Conservation (phyloP, 495 filamentous ascomycete species). For the Xanthoparmelia taractica region DNA sequence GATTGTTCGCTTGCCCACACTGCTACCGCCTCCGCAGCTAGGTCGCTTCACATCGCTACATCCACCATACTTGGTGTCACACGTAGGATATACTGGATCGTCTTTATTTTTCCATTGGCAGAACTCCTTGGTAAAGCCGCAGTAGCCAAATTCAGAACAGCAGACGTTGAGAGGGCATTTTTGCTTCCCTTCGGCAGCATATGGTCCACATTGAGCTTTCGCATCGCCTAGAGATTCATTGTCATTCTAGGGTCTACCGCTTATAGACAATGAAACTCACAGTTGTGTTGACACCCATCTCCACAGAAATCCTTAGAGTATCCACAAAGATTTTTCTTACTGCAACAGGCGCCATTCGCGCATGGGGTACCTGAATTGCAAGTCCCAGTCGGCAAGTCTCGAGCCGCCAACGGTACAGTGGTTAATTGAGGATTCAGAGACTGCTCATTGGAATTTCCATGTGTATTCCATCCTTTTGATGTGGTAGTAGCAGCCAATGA, state of each 20-base stretch:
- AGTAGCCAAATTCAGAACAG: constrained; percentile 29
- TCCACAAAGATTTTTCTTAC: constrained; percentile 24
- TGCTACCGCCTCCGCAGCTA: constrained; percentile 13
- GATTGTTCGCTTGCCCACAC: constrained; percentile 13
- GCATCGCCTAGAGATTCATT: constrained; percentile 25
- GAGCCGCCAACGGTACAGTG: constrained; percentile 1
- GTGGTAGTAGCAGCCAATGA: background rate
- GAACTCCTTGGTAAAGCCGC: constrained; percentile 28
- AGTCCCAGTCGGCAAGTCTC: background rate
- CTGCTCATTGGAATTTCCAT: background rate
- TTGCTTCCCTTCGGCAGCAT: constrained; percentile 21
- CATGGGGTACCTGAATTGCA: constrained; percentile 25
- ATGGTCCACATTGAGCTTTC: constrained; percentile 37
- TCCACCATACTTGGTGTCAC: constrained; percentile 16
- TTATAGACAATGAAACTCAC: constrained; percentile 3
- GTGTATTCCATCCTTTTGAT: background rate
- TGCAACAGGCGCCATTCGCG: constrained; percentile 28
- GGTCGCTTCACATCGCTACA: constrained; percentile 10
- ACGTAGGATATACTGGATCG: constrained; percentile 13
- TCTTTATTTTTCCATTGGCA: constrained; percentile 19
- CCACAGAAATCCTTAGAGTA: constrained; percentile 28
- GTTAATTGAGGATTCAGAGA: background rate
- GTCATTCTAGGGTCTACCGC: background rate
- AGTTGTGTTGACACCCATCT: constrained; percentile 33
- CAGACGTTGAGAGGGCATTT: constrained; percentile 33